Percentiles rank a stretch among this genome's conserved stretches.
Conservation (phyloP, 495 filamentous ascomycete species). For the Penicillium manginii region DNA sequence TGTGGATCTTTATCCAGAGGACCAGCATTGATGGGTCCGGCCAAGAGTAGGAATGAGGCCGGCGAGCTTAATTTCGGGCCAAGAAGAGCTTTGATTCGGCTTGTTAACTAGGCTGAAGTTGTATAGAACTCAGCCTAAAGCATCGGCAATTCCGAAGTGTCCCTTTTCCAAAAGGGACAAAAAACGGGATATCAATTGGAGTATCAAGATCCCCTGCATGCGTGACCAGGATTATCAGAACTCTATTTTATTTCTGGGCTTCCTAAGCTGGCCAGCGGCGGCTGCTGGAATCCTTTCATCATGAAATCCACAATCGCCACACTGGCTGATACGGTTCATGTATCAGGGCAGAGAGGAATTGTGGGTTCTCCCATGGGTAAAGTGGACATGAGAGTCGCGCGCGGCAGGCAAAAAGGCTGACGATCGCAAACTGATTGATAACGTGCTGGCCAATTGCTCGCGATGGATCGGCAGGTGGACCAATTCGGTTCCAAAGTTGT, state of each 20-base stretch:
- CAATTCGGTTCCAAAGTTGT: conserved; percentile 5
- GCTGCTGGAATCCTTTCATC: conserved; percentile 1
- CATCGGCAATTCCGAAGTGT: not conserved
- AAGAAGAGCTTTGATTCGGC: not conserved
- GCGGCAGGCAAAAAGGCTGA: conserved; percentile 9
- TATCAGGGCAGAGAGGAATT: conserved; percentile 12
- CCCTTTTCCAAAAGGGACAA: not conserved
- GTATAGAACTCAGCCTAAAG: not conserved
- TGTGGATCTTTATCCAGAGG: conserved; percentile 5
- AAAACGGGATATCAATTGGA: not conserved
- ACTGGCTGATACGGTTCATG: conserved; percentile 22
- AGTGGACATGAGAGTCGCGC: conserved; percentile 12
- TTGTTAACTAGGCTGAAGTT: not conserved
- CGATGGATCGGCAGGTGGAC: conserved; percentile 21
- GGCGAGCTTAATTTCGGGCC: conserved; percentile 9
- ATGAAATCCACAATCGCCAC: conserved; percentile 2
- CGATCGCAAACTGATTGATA: conserved; percentile 32
- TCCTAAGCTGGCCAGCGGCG: not conserved
- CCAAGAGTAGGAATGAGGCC: conserved; percentile 3
- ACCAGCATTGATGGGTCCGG: not conserved
- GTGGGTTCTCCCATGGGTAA: conserved; percentile 10
- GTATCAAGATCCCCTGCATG: conserved; percentile 3
- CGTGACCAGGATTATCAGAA: not conserved
- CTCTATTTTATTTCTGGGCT: not conserved
- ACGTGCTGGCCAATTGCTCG: conserved; percentile 12